phyloP scores from a whole-genome alignment of 2,329 filamentous ascomycete genomes.

The Immersiporthe knoxdaviesiana region DNA sequence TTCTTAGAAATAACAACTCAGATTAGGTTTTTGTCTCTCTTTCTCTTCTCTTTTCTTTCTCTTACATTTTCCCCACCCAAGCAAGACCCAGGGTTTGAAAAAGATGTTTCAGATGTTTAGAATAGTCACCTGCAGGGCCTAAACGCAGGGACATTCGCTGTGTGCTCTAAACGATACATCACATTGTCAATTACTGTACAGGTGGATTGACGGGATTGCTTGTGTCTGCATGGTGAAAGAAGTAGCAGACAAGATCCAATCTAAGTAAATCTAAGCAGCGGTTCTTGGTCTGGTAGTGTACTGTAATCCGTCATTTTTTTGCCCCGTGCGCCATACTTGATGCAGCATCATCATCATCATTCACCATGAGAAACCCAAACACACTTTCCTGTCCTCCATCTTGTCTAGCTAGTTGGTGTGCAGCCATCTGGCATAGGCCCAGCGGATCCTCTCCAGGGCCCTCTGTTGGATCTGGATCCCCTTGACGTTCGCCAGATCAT shows the following conservation, averaged over 20 bases:
- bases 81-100: too few species aligned
- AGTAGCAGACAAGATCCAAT: background rate
- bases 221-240: background rate
- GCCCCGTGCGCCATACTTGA: conserved; percentile 17
- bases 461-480: conserved; percentile 78
- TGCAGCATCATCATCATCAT: background rate
- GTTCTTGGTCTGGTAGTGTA: background rate
- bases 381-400: too few species aligned
- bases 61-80: background rate
- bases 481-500: conserved; percentile 81
- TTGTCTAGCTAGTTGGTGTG: conserved; percentile 30
- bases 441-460: conserved; percentile 81
- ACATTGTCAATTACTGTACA: too few species aligned
- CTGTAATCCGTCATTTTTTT: too few species aligned
- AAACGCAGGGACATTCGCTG: too few species aligned
- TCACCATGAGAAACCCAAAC: too few species aligned
- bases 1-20: background rate
- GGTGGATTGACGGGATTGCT: background rate
- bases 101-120: too few species aligned
- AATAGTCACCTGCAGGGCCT: background rate
- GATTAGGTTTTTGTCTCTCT: background rate
- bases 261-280: background rate
- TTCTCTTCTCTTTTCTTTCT: too few species aligned
- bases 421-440: conserved; percentile 85
- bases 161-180: too few species aligned